Base-by-base conservation (phyloP, 495 filamentous ascomycete genomes). In the Trichoderma erinaceum region DNA sequence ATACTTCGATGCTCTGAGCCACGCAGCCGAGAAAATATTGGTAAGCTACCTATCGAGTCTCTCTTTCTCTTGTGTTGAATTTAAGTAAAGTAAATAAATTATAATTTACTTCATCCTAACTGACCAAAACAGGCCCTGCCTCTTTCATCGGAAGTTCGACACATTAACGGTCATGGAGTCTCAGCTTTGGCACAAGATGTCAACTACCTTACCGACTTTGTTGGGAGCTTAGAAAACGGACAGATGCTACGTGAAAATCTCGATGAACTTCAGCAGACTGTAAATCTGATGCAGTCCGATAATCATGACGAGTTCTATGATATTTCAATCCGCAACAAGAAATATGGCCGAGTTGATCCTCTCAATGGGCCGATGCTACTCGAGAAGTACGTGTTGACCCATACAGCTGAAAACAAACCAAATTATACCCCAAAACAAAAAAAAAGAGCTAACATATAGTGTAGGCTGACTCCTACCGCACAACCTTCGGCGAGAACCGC, bases 291-390 rank as follows among this genome's bases (percentile, higher is more conserved):
- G 82, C 88, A 90, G 73, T 87, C 88, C 0, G 92, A 97, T 16
- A 96, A 92, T 70, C 87, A 92, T 11, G 93, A 98, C 70, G 93
- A 97, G 74, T 98, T 96, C 74, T 99, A 93, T 75, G 95, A 98
- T 73, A 87, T 92, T 44, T 88, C 88, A 3, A 91, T 86, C 0
- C 78, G 92, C 63, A 97, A 96, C 77, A 91, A 89, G 81, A 95
- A 97, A 76, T 99, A 97, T 73, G 90, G 92, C 5, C 88, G 89
- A 64, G 95, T 99, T n/a, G 90, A 97, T 78, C 87, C 89, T 46
- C 80, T 92, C 77, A 92, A 93, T 74, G 95, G 94, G 0, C 91
- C 92, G 0, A 77, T 90, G 15, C 73, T 99, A 69, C 76, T 97
- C 35, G 93, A 97, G 78, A 99, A 99, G 92, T 91, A 81, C 69